Percentiles rank a stretch among this genome's conserved stretches.
phyloP scores from a whole-genome alignment of 2,329 filamentous ascomycete genomes.

The Dactylellina haptotyla region DNA sequence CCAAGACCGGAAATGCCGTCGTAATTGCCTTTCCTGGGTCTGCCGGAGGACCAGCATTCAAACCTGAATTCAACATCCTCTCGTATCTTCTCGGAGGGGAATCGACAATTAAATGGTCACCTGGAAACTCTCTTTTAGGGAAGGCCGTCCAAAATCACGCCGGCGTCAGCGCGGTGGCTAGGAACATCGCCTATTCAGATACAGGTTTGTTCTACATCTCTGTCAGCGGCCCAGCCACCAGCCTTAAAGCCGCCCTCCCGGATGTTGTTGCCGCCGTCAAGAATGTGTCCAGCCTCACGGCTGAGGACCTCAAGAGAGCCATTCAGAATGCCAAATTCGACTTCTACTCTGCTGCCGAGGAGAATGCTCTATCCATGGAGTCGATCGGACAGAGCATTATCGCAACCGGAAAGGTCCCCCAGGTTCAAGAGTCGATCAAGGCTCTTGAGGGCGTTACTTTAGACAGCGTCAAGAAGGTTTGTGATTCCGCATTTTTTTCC shows the following conservation, averaged over 20 bases:
- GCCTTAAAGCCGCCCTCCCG: constrained; percentile 78
- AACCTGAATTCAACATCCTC: constrained; percentile 89
- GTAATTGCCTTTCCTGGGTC: constrained; percentile 94
- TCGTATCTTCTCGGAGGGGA: constrained; percentile 88
- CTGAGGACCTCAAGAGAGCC: constrained; percentile 91
- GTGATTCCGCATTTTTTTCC: constrained; percentile 61
- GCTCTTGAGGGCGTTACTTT: constrained; percentile 81
- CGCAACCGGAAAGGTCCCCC: constrained; percentile 81
- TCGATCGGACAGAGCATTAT: constrained; percentile 85
- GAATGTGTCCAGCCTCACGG: constrained; percentile 77
- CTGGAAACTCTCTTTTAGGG: constrained; percentile 88
- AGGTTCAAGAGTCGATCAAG: constrained; percentile 82
- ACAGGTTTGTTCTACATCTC: constrained; percentile 88
- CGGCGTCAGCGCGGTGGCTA: constrained; percentile 75
- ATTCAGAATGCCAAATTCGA: constrained; percentile 93
- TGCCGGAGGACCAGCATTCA: constrained; percentile 73
- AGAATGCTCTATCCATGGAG: constrained; percentile 79
- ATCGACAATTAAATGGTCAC: constrained; percentile 92
- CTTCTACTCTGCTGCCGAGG: constrained; percentile 82
- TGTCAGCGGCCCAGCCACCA: constrained; percentile 77
- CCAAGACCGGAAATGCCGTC: constrained; percentile 79
- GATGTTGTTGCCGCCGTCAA: constrained; percentile 84
- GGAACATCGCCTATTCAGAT: constrained; percentile 89
- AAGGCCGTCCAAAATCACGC: constrained; percentile 77
- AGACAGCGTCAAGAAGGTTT: constrained; percentile 85